phyloP scores from a whole-genome alignment of 805 yeast species.

The Kregervanrija pseudodelftensis region DNA sequence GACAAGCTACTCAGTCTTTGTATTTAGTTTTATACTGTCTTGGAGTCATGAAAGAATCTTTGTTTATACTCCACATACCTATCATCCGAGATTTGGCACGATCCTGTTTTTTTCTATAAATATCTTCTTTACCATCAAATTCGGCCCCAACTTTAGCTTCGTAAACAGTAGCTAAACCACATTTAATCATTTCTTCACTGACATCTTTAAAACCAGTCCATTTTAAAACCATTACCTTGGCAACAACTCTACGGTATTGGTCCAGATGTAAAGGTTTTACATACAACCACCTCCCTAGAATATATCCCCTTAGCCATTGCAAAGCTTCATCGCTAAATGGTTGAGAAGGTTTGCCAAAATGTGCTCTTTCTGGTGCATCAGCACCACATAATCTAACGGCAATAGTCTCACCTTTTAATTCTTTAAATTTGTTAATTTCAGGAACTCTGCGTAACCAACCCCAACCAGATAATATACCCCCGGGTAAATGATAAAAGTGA shows the following conservation, averaged over 20 bases:
- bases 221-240: conserved; percentile 55
- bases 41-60: conserved; percentile 52
- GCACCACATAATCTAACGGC: conserved; percentile 83
- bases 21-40: conserved; percentile 63
- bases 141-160: conserved; percentile 79
- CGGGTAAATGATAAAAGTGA: conserved; percentile 88
- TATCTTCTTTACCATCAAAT: conserved; percentile 68
- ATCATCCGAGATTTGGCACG: conserved; percentile 45
- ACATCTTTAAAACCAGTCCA: conserved; percentile 72
- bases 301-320: conserved; percentile 59
- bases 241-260: conserved; percentile 86
- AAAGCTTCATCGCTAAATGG: conserved; percentile 82
- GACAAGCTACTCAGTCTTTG: conserved; percentile 5
- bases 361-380: conserved; percentile 95
- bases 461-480: conserved; percentile 87
- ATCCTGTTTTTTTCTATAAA: conserved; percentile 53
- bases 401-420: conserved; percentile 60
- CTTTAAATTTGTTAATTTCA: conserved; percentile 32
- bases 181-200: conserved; percentile 76
- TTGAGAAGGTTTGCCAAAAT: conserved; percentile 91
- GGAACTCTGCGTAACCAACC: conserved; percentile 80
- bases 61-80: conserved; percentile 63
- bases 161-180: conserved; percentile 82
- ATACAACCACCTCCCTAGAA: conserved; percentile 61
- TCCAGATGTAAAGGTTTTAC: conserved; percentile 77